Conservation (phyloP, 805 yeast genomes). For the Metschnikowia lachancei region DNA sequence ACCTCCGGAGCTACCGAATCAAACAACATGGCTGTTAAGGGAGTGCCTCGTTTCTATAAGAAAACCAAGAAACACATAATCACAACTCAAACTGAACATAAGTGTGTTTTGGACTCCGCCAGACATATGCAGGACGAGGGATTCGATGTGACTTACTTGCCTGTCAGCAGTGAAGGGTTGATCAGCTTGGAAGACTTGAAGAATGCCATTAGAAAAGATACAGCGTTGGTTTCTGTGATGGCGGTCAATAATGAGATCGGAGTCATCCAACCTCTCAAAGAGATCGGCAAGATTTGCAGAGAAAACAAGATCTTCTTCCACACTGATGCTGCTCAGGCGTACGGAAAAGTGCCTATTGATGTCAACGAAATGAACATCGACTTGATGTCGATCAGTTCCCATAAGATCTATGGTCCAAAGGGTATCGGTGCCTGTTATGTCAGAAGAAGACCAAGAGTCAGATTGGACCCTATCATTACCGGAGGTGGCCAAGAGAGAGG, state of each 20-base stretch:
- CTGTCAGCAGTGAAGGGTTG: conserved; percentile 78
- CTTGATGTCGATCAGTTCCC: conserved; percentile 89
- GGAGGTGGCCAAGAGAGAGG: conserved; percentile 99
- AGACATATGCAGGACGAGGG: conserved; percentile 96
- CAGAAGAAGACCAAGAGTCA: conserved; percentile 96
- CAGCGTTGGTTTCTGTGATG: conserved; percentile 89
- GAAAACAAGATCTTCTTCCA: conserved; percentile 91
- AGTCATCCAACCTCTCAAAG: conserved; percentile 92
- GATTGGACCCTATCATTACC: conserved; percentile 88
- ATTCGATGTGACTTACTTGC: conserved; percentile 89
- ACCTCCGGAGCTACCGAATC: conserved; percentile 98
- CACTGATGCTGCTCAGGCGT: conserved; percentile 97
- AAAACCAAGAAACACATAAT: conserved; percentile 90
- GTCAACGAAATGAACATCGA: conserved; percentile 93
- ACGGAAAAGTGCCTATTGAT: conserved; percentile 88
- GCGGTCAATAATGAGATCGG: conserved; percentile 98
- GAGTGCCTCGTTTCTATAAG: conserved; percentile 90
- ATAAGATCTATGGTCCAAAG: conserved; percentile 96
- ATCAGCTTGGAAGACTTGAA: conserved; percentile 75
- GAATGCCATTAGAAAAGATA: conserved; percentile 83
- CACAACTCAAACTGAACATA: conserved; percentile 96
- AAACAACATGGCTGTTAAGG: conserved; percentile 92
- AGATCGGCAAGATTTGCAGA: conserved; percentile 85
- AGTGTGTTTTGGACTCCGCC: conserved; percentile 97
- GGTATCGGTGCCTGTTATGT: conserved; percentile 95